Evolutionary conservation across 345 rosid genomes (phyloP), one percentile per base, ranked within the genome.

Genomic region (Raphanus sativus): DNA sequence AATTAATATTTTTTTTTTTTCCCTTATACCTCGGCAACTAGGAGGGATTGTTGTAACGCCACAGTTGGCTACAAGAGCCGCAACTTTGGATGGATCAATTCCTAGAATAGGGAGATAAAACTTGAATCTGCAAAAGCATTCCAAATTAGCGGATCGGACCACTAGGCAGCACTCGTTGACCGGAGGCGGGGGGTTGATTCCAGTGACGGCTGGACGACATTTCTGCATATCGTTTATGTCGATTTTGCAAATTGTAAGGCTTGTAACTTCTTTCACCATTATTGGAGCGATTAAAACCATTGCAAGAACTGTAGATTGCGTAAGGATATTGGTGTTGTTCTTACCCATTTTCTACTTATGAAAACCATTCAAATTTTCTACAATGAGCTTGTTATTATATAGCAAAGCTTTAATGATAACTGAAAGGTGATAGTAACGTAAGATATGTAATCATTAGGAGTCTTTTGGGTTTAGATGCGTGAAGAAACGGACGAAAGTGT

Each of bases 171-270:
- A 88, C n/a, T 80, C 32, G 59, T 61, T 29, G 67, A 75, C 77
- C 0, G 96, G 92, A 6, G 76, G 81, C 1, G 82, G 78, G 1
- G 90, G 92, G 4, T 78, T 28, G 58, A 24, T 2, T 15, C 92
- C 91, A 0, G 77, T 82, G 65, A 87, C 75, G 0, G 90, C 95
- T 2, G 87, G 80, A 1, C 81, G 82, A 71, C 95, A 88, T 38
- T 40, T 54, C 12, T 63, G 40, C 69, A 90, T 52, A 56, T 84
- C 61, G 55, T 59, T 32, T 13, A 85, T 61, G 40, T 84, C 83
- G 2, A 86, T 74, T 69, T 65, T 52, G 33, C 96, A 90, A 65
- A 85, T 52, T 11, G 71, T 58, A 2, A 40, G n/a, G 45, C 64
- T 74, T 2, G 36, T 60, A 16, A 75, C 74, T 65, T 38, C 81